These are phyloP conservation scores for Fragilariopsis cylindrus DNA, from an alignment of 108 stramenopile genomes.

Conservation along the genomic window DNA sequence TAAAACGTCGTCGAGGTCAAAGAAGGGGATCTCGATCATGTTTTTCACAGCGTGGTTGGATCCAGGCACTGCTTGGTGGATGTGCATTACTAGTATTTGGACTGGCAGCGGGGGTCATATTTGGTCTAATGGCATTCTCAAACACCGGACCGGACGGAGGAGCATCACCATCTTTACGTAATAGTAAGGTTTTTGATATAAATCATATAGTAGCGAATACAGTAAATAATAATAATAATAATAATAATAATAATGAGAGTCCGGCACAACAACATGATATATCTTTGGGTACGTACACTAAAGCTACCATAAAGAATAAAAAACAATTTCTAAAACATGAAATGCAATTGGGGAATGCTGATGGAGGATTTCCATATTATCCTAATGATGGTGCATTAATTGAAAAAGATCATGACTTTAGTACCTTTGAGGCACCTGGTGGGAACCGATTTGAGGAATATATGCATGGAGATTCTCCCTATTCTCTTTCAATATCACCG, in stretches of 20 bases:
- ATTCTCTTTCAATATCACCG: constrained; percentile 12
- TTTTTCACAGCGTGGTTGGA: not conserved
- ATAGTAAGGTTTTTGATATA: not conserved
- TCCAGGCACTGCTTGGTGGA: constrained; percentile 7
- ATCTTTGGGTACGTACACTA: not conserved
- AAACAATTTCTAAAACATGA: constrained; percentile 16
- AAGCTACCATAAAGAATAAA: not conserved
- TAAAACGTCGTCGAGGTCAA: constrained; percentile 33
- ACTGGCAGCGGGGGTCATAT: constrained; percentile 9
- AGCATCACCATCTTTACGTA: not conserved
- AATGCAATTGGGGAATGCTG: constrained; percentile 4
- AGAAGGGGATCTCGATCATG: constrained; percentile 6
- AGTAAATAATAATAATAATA: not conserved
- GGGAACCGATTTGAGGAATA: constrained; percentile 67
- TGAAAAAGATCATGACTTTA: constrained; percentile 37
- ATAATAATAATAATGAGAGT: not conserved
- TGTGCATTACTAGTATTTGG: constrained; percentile 14
- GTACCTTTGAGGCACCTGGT: constrained; percentile 42
- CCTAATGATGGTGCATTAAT: constrained; percentile 14
- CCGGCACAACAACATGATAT: not conserved
- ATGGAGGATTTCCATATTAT: constrained; percentile 39
- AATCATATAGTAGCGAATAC: not conserved
- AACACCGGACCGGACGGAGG: not conserved
- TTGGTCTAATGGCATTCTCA: constrained; percentile 16
- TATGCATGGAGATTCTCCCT: constrained; percentile 41